Conservation (phyloP, 192 early-diverging fungal species). For the Coemansia sp. region DNA sequence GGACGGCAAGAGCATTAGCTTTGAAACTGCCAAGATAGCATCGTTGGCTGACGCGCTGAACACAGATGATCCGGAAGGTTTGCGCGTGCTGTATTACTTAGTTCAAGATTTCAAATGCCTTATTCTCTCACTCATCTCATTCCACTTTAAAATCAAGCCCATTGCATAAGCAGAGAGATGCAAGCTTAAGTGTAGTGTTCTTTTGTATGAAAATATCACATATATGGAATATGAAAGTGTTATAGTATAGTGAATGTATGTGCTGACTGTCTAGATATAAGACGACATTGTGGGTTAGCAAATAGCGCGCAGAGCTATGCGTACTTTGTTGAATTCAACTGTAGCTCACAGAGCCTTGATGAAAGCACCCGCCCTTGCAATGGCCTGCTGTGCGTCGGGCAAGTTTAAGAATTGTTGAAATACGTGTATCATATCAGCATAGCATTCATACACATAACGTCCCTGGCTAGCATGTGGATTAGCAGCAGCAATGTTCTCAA, state of each 20-base stretch:
- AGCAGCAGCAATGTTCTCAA: conserved; percentile 29
- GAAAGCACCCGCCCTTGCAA: conserved; percentile 32
- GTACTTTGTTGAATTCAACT: too few species aligned
- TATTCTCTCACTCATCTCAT: conserved; percentile 89
- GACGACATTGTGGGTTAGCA: too few species aligned
- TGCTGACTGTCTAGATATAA: too few species aligned
- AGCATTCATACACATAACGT: conserved; percentile 35
- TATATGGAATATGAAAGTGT: too few species aligned
- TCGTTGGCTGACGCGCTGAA: conserved; percentile 88
- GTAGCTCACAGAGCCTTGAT: conserved; percentile 20
- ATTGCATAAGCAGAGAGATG: conserved; percentile 17
- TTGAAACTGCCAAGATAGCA: conserved; percentile 86
- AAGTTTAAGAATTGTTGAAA: conserved; percentile 43
- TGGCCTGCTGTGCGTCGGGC: conserved; percentile 18
- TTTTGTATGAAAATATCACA: too few species aligned
- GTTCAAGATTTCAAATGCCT: conserved; percentile 98
- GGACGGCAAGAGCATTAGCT: conserved; percentile 77
- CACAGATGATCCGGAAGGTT: conserved; percentile 90
- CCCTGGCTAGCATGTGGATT: conserved; percentile 10
- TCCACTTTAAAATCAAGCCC: conserved; percentile 86
- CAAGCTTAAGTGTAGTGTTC: too few species aligned
- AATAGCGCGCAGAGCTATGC: too few species aligned
- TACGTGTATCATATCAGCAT: conserved; percentile 45
- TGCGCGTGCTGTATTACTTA: conserved; percentile 93
- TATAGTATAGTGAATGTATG: too few species aligned